Percentiles rank a stretch among this genome's conserved stretches.
Evolutionary conservation across 1,139 yeast species (phyloP).

Genomic region (Nakaseomyces nivariensis): DNA sequence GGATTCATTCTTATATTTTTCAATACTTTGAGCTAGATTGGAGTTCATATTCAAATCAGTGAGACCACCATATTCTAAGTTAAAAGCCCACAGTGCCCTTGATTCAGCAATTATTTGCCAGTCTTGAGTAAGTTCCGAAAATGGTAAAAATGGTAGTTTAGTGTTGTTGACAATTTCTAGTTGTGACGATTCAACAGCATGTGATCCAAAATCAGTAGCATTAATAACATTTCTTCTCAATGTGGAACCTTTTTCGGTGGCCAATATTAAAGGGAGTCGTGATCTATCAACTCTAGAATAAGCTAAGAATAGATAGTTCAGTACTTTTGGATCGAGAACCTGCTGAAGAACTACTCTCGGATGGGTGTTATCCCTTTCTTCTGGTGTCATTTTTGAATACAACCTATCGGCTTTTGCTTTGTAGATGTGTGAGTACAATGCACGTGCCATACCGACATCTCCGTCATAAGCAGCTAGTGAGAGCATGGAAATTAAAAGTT

Average conservation of each 20-base stretch:
- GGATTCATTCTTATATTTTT: slow-evolving; percentile 4
- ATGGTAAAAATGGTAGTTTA: slow-evolving; percentile 62
- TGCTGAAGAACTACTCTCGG: slow-evolving; percentile 13
- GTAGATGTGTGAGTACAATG: slow-evolving; percentile 44
- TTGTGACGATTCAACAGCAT: not conserved
- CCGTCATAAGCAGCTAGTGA: slow-evolving; percentile 70
- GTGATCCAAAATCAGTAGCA: slow-evolving; percentile 26
- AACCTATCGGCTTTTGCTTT: slow-evolving; percentile 9
- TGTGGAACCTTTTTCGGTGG: slow-evolving; percentile 38
- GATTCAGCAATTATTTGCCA: slow-evolving; percentile 60
- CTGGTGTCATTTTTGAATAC: slow-evolving; percentile 14
- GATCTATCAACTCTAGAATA: slow-evolving; percentile 38
- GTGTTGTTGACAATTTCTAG: slow-evolving; percentile 11
- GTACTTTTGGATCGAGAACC: slow-evolving; percentile 36
- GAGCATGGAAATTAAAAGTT: slow-evolving; percentile 59
- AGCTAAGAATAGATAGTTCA: slow-evolving; percentile 47
- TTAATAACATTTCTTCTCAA: slow-evolving; percentile 40
- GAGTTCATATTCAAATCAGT: not conserved
- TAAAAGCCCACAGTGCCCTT: slow-evolving; percentile 55
- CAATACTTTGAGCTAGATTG: not conserved
- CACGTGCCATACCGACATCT: slow-evolving; percentile 65
- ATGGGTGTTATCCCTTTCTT: slow-evolving; percentile 10
- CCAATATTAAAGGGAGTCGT: slow-evolving; percentile 34
- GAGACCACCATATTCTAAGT: slow-evolving; percentile 21
- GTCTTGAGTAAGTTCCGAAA: slow-evolving; percentile 33